Conservation (phyloP, 768 basidiomycete genomes). For the Lentinula edodes region DNA sequence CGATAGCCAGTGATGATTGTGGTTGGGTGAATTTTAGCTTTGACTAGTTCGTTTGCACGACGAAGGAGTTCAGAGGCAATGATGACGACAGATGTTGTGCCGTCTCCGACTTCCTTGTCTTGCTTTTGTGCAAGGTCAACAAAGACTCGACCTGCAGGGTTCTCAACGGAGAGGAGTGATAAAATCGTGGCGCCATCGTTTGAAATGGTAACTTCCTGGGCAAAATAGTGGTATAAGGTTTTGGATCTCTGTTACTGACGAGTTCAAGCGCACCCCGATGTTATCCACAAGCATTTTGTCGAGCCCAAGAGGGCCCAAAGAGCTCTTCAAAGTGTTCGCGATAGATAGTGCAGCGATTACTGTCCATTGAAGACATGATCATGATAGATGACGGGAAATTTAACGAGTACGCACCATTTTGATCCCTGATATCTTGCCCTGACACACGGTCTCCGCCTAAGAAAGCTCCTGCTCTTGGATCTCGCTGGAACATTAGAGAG, state of each 20-base stretch:
- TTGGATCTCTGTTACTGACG: not conserved
- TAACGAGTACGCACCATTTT: conserved; percentile 71
- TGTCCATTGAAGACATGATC: conserved; percentile 25
- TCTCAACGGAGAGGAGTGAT: conserved; percentile 87
- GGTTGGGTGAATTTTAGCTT: conserved; percentile 97
- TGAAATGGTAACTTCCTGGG: conserved; percentile 96
- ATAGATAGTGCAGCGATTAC: conserved; percentile 95
- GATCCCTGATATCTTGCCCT: conserved; percentile 94
- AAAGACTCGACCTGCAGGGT: conserved; percentile 95
- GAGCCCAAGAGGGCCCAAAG: conserved; percentile 88
- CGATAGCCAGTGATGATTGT: conserved; percentile 99
- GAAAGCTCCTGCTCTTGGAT: conserved; percentile 88
- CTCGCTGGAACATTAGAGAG: conserved; percentile 49
- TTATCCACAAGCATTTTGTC: conserved; percentile 99
- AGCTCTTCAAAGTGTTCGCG: conserved; percentile 96
- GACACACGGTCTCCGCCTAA: conserved; percentile 91
- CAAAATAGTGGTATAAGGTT: conserved; percentile 2
- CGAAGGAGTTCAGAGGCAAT: conserved; percentile 95
- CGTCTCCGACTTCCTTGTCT: conserved; percentile 99
- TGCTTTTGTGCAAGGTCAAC: conserved; percentile 99
- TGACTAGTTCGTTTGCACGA: conserved; percentile 95
- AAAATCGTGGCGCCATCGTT: conserved; percentile 99
- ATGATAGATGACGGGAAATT: not conserved
- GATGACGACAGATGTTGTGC: conserved; percentile 97
- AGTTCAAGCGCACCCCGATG: conserved; percentile 66